These are phyloP conservation scores for Capronia americana DNA, from an alignment of 2,329 filamentous ascomycete species.

Conservation along the genomic window DNA sequence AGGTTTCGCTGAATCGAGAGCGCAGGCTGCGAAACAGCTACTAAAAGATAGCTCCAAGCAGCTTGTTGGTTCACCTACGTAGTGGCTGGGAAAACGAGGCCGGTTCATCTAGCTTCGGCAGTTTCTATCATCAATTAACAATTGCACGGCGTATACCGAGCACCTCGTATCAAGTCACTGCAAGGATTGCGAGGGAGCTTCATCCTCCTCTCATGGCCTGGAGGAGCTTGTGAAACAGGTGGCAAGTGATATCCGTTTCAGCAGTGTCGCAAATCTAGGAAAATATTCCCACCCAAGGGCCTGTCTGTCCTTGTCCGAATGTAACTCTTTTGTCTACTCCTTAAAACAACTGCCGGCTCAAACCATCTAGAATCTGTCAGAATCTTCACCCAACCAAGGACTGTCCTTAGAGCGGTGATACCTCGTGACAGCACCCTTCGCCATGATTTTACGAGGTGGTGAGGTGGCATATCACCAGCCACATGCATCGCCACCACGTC, in stretches of 20 bases:
- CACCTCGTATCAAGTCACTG: background rate
- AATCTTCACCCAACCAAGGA: background rate
- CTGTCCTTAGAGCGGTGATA: background rate
- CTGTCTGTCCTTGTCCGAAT: no score
- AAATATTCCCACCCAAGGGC: background rate
- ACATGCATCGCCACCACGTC: background rate
- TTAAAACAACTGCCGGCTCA: no score
- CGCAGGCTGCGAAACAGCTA: background rate
- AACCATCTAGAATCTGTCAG: no score
- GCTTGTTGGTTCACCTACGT: background rate
- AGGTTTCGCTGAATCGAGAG: background rate
- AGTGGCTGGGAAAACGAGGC: background rate
- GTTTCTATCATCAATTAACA: background rate
- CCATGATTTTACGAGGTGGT: background rate
- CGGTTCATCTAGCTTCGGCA: background rate
- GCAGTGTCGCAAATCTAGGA: background rate
- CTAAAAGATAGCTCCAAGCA: background rate
- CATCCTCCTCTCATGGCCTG: background rate
- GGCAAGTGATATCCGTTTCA: background rate
- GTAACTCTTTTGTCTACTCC: no score
- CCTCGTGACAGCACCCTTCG: background rate
- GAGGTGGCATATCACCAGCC: background rate
- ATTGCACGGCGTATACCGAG: background rate
- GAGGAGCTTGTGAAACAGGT: background rate
- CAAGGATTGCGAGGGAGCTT: background rate